A percentile compares a stretch with the other conserved stretches of the same genome.
These are phyloP conservation scores for Mucor piriformis DNA, from an alignment of 371 early-diverging fungal species.

Conservation along the genomic window DNA sequence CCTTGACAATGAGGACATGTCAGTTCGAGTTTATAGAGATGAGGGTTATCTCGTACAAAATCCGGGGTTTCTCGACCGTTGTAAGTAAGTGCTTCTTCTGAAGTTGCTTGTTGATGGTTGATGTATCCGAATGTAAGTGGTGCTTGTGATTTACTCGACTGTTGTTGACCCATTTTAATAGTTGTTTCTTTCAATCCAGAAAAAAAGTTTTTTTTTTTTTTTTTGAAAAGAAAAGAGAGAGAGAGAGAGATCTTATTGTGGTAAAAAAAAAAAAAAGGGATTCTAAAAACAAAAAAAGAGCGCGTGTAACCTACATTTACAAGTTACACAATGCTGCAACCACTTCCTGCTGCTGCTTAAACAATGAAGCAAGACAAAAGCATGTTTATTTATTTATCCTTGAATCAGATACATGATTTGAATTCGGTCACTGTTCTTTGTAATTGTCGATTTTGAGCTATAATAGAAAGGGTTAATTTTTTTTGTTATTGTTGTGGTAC, in stretches of 20 bases:
- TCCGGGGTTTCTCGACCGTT: slow-evolving; percentile 16
- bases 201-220: too few species aligned
- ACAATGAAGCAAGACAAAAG: too few species aligned
- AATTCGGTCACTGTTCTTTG: slow-evolving; percentile 50
- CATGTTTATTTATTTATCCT: background rate
- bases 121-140: slow-evolving; percentile 46
- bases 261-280: slow-evolving; percentile 1
- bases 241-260: slow-evolving; percentile 5
- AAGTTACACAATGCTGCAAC: slow-evolving; percentile 24
- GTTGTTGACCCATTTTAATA: slow-evolving; percentile 26
- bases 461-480: background rate
- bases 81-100: too few species aligned
- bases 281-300: background rate
- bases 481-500: background rate
- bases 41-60: slow-evolving; percentile 39
- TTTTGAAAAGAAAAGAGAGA: slow-evolving; percentile 2
- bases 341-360: slow-evolving; percentile 20
- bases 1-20: slow-evolving; percentile 20
- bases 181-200: background rate
- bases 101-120: slow-evolving; percentile 16
- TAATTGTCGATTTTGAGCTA: slow-evolving; percentile 52
- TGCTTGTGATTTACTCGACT: slow-evolving; percentile 37
- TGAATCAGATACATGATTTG: slow-evolving; percentile 11
- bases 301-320: too few species aligned
- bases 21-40: slow-evolving; percentile 40